Evolutionary conservation across 305 asterid genomes (phyloP).

Genomic region (Fraxinus greggii): DNA sequence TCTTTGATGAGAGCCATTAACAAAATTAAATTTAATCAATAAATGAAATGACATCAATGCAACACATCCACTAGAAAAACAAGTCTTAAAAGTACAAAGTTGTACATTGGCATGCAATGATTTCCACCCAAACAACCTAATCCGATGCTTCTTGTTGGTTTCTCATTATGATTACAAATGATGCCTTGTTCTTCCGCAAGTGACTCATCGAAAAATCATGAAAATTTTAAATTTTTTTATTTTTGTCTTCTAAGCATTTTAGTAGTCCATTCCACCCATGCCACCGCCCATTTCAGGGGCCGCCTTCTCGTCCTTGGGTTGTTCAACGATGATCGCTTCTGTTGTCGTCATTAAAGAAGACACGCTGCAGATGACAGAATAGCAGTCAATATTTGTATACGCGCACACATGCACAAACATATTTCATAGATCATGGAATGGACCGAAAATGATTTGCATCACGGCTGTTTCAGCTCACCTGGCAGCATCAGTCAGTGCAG

Average conservation of each 20-base stretch:
- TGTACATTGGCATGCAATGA: background rate
- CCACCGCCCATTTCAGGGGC: conserved; percentile 41
- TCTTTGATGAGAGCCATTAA: no score
- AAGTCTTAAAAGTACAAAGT: background rate
- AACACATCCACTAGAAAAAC: background rate
- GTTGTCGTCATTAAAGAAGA: conserved; percentile 54
- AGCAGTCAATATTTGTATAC: background rate
- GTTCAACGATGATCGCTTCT: conserved; percentile 55
- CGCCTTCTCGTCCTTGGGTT: conserved; percentile 45
- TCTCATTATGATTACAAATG: background rate
- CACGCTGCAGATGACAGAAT: conserved; percentile 32
- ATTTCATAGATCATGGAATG: background rate
- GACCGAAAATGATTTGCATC: background rate
- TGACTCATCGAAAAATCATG: background rate
- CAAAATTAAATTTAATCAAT: background rate
- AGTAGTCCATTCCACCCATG: conserved; percentile 41
- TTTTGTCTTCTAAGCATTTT: background rate
- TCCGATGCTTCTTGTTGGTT: background rate
- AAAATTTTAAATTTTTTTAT: background rate
- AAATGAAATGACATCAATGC: background rate
- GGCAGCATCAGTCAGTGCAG: conserved; percentile 71
- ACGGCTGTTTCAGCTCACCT: conserved; percentile 35
- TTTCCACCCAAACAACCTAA: background rate
- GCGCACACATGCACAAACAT: background rate
- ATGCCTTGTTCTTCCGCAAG: background rate